These are phyloP conservation scores for Venturia nashicola DNA, from an alignment of 2,329 filamentous ascomycete genomes.

Conservation along the genomic window DNA sequence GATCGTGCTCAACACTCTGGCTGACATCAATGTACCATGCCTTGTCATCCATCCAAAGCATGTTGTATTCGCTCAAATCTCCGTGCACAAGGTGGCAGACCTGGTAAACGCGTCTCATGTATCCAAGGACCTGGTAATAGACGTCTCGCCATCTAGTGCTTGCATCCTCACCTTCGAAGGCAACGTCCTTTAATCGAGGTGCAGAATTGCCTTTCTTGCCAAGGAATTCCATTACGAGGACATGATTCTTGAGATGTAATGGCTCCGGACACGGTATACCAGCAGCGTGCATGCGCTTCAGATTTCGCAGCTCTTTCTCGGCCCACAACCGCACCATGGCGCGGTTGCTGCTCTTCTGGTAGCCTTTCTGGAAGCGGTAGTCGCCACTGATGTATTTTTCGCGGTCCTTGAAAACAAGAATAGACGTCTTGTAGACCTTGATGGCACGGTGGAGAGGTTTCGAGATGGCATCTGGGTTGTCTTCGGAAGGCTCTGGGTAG, in stretches of 20 bases:
- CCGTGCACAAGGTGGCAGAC: slow-evolving; percentile 86
- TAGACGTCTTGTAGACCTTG: slow-evolving; percentile 98
- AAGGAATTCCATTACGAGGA: slow-evolving; percentile 88
- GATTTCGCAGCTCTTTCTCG: slow-evolving; percentile 87
- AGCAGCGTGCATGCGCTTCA: slow-evolving; percentile 70
- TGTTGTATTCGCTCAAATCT: slow-evolving; percentile 96
- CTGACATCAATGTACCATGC: slow-evolving; percentile 96
- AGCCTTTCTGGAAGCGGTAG: slow-evolving; percentile 79
- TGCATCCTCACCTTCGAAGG: slow-evolving; percentile 46
- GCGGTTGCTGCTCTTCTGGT: slow-evolving; percentile 87
- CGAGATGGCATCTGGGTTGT: slow-evolving; percentile 24
- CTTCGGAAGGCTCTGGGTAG: slow-evolving; percentile 41
- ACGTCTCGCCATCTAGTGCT: slow-evolving; percentile 63
- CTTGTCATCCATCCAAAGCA: slow-evolving; percentile 71
- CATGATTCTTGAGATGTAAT: slow-evolving; percentile 79
- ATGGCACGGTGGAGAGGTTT: slow-evolving; percentile 64
- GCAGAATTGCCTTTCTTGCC: slow-evolving; percentile 80
- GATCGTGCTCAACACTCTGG: slow-evolving; percentile 93
- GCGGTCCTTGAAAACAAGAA: slow-evolving; percentile 94
- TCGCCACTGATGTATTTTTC: slow-evolving; percentile 94
- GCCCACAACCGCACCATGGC: slow-evolving; percentile 99
- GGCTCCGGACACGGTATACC: slow-evolving; percentile 88
- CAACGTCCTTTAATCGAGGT: slow-evolving; percentile 78
- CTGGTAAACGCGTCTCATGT: slow-evolving; percentile 92
- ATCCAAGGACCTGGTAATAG: slow-evolving; percentile 71